Conservation (phyloP, 805 yeast genomes). For the Candida manassasensis region DNA sequence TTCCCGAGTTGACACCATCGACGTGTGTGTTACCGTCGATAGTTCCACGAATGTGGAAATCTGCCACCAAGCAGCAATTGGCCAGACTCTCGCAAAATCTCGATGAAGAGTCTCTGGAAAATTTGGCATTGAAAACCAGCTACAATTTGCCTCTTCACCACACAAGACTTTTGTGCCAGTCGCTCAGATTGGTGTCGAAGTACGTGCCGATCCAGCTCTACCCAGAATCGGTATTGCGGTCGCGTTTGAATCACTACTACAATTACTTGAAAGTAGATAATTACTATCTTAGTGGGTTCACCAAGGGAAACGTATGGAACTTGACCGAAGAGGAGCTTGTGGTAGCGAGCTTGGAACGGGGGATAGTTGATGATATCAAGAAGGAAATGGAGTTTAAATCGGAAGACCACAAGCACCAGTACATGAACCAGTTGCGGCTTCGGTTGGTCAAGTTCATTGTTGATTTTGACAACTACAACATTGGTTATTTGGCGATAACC, state of each 20-base stretch:
- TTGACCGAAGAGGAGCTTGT: constrained; percentile 48
- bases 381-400: constrained; percentile 10
- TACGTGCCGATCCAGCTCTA: constrained; percentile 37
- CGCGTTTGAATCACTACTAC: constrained; percentile 31
- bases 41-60: constrained; percentile 32
- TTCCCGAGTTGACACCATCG: constrained; percentile 55
- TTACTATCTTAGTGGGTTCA: constrained; percentile 36
- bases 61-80: constrained; percentile 11
- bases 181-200: constrained; percentile 35
- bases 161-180: constrained; percentile 29
- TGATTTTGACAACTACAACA: constrained; percentile 37
- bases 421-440: constrained; percentile 27
- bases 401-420: constrained; percentile 5
- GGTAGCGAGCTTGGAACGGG: constrained; percentile 52
- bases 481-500: constrained; percentile 33
- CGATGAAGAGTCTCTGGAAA: constrained; percentile 10
- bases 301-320: constrained; percentile 40
- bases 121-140: constrained; percentile 41
- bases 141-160: constrained; percentile 40
- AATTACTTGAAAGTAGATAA: constrained; percentile 52
- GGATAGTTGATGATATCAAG: constrained; percentile 35
- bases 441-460: constrained; percentile 37
- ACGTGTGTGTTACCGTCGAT: constrained; percentile 52
- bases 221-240: constrained; percentile 34
- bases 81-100: constrained; percentile 8